Evolutionary conservation across 768 basidiomycete species (phyloP).

Genomic region (Phylloporus scabripes): DNA sequence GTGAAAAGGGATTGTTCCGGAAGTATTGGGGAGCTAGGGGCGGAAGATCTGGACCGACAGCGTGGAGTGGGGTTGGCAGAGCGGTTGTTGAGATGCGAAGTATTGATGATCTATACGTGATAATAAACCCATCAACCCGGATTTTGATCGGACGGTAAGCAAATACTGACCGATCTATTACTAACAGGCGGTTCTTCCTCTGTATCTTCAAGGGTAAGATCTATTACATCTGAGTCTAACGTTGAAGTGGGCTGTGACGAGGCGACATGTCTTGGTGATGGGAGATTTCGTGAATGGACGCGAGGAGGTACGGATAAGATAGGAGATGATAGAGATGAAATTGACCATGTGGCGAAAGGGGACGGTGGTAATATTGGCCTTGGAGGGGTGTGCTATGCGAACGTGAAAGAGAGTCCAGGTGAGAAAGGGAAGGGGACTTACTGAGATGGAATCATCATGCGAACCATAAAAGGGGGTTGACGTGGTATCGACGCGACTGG

Average conservation of each 20-base stretch:
- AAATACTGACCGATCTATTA: constrained; percentile 17
- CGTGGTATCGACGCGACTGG: constrained; percentile 9
- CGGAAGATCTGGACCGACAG: neutral
- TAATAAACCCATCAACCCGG: neutral
- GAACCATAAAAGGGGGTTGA: neutral
- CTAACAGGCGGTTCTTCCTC: constrained; percentile 13
- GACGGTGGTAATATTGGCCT: neutral
- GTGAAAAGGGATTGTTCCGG: constrained; percentile 25
- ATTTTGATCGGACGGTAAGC: constrained; percentile 1
- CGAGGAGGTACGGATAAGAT: constrained; percentile 6
- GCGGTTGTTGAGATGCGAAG: neutral
- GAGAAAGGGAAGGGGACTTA: constrained; percentile 6
- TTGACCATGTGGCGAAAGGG: neutral
- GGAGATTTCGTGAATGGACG: neutral
- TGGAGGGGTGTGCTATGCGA: constrained; percentile 5
- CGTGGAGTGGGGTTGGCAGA: constrained; percentile 5
- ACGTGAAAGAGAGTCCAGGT: constrained; percentile 1
- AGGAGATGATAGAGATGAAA: constrained; percentile 3
- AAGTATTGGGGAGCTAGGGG: constrained; percentile 6
- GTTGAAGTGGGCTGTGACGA: neutral
- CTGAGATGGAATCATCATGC: constrained; percentile 10
- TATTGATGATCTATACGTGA: constrained; percentile 1
- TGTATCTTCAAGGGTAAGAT: constrained; percentile 22
- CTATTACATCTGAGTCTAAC: constrained; percentile 12
- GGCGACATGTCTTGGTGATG: neutral